These are phyloP conservation scores for Pythium graminicola DNA, from an alignment of 352 stramenopile species.

Conservation along the genomic window DNA sequence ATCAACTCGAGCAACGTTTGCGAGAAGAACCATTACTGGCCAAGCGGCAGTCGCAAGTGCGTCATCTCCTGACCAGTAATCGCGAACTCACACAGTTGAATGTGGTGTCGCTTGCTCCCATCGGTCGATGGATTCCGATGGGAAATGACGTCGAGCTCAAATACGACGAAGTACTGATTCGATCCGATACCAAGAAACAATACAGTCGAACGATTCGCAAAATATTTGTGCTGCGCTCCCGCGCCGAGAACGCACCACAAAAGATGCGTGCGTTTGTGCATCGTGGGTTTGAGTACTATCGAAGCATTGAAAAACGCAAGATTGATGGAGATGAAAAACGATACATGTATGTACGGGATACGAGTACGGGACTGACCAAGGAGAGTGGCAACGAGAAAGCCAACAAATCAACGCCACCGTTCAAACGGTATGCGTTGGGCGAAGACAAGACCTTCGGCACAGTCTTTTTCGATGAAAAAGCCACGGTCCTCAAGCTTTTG, in stretches of 20 bases:
- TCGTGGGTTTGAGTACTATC: constrained; percentile 26
- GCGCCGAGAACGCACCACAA: constrained; percentile 16
- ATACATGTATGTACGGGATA: constrained; percentile 34
- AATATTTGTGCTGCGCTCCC: constrained; percentile 19
- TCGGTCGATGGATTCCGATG: constrained; percentile 28
- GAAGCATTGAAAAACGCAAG: constrained; percentile 18
- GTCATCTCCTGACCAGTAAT: constrained; percentile 8
- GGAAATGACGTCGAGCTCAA: constrained; percentile 25
- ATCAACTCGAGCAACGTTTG: not conserved
- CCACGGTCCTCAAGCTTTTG: constrained; percentile 54
- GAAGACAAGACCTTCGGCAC: constrained; percentile 87
- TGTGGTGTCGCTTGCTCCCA: constrained; percentile 13
- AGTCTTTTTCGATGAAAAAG: constrained; percentile 86
- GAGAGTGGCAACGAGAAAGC: constrained; percentile 8
- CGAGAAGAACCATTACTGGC: constrained; percentile 3
- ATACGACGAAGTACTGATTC: constrained; percentile 9
- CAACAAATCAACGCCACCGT: constrained; percentile 9
- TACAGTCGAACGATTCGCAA: constrained; percentile 10
- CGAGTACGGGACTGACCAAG: constrained; percentile 8
- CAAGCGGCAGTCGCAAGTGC: constrained; percentile 2
- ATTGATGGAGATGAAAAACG: constrained; percentile 22
- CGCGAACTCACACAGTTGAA: constrained; percentile 1
- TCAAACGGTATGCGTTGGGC: constrained; percentile 75
- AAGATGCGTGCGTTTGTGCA: constrained; percentile 33
- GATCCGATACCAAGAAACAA: constrained; percentile 1